These are phyloP conservation scores for Strigomonas culicis DNA, from an alignment of 208 protist species.

Conservation along the genomic window DNA sequence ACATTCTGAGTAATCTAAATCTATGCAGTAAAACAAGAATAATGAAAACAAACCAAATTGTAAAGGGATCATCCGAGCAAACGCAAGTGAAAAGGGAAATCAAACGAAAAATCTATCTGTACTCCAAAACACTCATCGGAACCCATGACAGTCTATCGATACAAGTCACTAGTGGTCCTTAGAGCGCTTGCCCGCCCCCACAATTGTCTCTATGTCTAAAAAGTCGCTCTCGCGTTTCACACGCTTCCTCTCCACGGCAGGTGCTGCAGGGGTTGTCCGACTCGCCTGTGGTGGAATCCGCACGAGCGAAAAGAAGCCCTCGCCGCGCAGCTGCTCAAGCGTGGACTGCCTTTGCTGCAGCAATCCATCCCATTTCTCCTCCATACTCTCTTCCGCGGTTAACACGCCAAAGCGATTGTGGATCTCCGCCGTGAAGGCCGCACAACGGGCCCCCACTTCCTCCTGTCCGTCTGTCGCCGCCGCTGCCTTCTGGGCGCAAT, in stretches of 20 bases:
- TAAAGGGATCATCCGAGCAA: neutral
- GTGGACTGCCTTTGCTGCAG: conserved; percentile 16
- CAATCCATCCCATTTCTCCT: neutral
- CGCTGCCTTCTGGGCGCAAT: conserved; percentile 29
- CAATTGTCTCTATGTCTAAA: conserved; percentile 58
- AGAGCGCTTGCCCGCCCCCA: conserved; percentile 20
- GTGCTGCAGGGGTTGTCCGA: neutral
- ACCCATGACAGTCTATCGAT: too few species aligned
- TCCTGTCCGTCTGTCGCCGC: conserved; percentile 1
- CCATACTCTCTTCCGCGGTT: neutral
- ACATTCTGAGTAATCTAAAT: too few species aligned
- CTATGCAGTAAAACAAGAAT: neutral
- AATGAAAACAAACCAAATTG: too few species aligned
- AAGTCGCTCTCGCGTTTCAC: conserved; percentile 34
- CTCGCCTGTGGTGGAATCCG: too few species aligned
- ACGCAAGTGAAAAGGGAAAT: neutral
- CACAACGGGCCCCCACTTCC: conserved; percentile 18
- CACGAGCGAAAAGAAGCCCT: neutral
- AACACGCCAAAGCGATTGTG: conserved; percentile 23
- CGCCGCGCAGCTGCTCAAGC: conserved; percentile 18
- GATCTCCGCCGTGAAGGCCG: conserved; percentile 45
- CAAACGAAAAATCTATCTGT: neutral
- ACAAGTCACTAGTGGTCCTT: too few species aligned
- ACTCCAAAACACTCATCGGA: too few species aligned
- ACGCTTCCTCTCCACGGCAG: conserved; percentile 32